Evolutionary conservation across 768 basidiomycete genomes (phyloP).

Genomic region (Leccinum disarticulatum): DNA sequence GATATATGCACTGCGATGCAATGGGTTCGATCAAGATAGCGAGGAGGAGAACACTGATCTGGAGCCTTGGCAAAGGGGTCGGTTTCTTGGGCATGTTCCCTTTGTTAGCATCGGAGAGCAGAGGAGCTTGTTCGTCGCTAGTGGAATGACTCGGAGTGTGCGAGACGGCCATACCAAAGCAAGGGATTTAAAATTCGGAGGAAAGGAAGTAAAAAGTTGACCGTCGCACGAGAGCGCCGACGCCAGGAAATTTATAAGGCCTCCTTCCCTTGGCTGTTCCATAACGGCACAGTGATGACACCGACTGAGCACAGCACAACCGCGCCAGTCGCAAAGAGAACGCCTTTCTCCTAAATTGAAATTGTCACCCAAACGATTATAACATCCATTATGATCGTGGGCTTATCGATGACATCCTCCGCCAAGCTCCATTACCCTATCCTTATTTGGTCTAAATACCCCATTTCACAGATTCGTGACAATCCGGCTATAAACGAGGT

Average conservation of each 20-base stretch:
- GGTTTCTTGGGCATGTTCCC: constrained; percentile 22
- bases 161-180: constrained; percentile 15
- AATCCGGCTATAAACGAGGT: no score
- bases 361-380: no score
- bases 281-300: no score
- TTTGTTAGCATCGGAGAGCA: constrained; percentile 18
- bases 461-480: no score
- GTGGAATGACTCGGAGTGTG: constrained; percentile 8
- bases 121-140: constrained; percentile 21
- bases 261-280: no score
- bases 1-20: constrained; percentile 45
- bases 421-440: no score
- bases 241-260: constrained; percentile 20
- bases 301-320: no score
- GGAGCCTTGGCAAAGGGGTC: constrained; percentile 45
- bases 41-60: constrained; percentile 45
- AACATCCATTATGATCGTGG: no score
- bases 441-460: no score
- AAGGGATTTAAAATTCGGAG: not conserved
- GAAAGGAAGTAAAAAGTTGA: not conserved
- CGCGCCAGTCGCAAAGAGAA: no score
- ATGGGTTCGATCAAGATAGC: constrained; percentile 48
- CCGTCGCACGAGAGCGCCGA: not conserved
- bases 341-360: no score
- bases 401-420: no score